phyloP scores from a whole-genome alignment of 768 basidiomycete species.

The Auriscalpium vulgare region DNA sequence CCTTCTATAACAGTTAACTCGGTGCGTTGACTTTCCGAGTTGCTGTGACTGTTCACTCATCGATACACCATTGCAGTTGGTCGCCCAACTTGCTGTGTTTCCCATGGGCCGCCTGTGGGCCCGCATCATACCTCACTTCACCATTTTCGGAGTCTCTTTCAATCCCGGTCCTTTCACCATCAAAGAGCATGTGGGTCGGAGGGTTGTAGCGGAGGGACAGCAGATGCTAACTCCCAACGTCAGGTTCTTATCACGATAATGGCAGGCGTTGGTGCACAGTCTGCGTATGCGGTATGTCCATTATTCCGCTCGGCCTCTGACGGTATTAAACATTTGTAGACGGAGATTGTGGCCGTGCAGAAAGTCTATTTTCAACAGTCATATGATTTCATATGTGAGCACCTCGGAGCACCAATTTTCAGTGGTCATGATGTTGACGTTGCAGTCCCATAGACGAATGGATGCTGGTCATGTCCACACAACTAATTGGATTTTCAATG shows the following conservation, averaged over 20 bases:
- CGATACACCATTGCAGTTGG: conserved; percentile 32
- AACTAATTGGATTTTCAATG: conserved; percentile 75
- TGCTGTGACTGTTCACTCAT: conserved; percentile 4
- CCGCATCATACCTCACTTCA: conserved; percentile 41
- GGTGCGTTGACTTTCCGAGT: conserved; percentile 4
- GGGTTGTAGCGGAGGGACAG: background rate
- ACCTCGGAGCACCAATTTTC: background rate
- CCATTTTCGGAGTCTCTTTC: conserved; percentile 48
- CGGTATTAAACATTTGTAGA: conserved; percentile 23
- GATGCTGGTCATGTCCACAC: conserved; percentile 72
- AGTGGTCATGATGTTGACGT: conserved; percentile 13
- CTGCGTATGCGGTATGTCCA: conserved; percentile 31
- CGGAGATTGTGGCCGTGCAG: conserved; percentile 68
- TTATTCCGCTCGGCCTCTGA: conserved; percentile 7
- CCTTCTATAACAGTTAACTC: background rate
- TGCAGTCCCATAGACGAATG: conserved; percentile 47
- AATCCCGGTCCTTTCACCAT: conserved; percentile 72
- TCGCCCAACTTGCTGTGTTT: conserved; percentile 62
- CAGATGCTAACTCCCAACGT: background rate
- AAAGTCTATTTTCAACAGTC: conserved; percentile 55
- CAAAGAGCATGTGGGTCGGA: conserved; percentile 32
- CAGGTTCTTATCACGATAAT: conserved; percentile 32
- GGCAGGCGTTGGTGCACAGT: conserved; percentile 27
- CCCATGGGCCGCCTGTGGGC: conserved; percentile 56
- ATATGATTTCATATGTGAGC: conserved; percentile 40